These are phyloP conservation scores for Ceratobasidium sp. DNA, from an alignment of 1,284 basidiomycete species.

Conservation along the genomic window DNA sequence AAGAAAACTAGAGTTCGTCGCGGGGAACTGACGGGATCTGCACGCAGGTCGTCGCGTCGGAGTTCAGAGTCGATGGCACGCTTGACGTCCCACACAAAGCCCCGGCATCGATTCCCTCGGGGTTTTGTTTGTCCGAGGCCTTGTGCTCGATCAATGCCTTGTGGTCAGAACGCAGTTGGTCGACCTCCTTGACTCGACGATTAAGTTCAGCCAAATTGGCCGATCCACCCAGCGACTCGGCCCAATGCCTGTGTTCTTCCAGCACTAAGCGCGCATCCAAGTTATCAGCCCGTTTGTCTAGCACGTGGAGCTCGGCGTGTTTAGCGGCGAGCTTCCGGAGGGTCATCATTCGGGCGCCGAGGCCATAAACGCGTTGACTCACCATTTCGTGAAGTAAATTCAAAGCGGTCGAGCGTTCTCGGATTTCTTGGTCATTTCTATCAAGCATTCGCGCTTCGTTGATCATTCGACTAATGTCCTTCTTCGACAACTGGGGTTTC, in stretches of 20 bases:
- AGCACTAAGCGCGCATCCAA: conserved; percentile 66
- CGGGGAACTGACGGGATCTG: neutral
- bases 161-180: conserved; percentile 60
- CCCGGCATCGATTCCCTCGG: neutral
- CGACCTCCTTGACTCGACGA: conserved; percentile 82
- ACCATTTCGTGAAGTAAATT: conserved; percentile 83
- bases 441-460: conserved; percentile 90
- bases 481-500: conserved; percentile 72
- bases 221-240: neutral
- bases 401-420: conserved; percentile 89
- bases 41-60: neutral
- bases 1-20: neutral
- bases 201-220: conserved; percentile 78
- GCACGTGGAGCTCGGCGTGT: neutral
- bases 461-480: conserved; percentile 91
- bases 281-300: conserved; percentile 79
- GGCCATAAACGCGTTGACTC: neutral
- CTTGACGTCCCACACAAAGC: neutral
- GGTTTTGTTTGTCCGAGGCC: neutral
- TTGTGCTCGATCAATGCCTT: neutral
- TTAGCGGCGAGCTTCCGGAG: neutral
- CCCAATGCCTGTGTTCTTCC: conserved; percentile 67
- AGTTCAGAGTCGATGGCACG: neutral
- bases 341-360: too few relatives aligned
- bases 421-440: conserved; percentile 84